Percentiles rank a stretch among this genome's conserved stretches.
Evolutionary conservation across 768 basidiomycete genomes (phyloP).

Genomic region (Podaxis sp.): DNA sequence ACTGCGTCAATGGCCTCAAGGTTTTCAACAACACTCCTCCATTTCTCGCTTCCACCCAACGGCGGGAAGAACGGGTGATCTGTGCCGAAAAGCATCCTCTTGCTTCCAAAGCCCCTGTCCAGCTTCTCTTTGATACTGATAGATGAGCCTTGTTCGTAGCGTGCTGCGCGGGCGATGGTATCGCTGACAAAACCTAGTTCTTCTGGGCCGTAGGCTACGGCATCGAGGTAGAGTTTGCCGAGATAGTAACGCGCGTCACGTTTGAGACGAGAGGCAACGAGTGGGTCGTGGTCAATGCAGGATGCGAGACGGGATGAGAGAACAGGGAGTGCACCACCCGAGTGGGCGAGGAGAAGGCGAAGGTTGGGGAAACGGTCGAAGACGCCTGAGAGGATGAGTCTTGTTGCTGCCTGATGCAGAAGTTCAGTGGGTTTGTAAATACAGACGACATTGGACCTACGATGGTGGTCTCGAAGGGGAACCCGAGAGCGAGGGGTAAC

Average conservation of each 20-base stretch:
- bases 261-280: conserved; percentile 66
- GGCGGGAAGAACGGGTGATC: conserved; percentile 94
- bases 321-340: conserved; percentile 79
- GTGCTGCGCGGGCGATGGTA: conserved; percentile 55
- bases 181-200: conserved; percentile 78
- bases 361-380: conserved; percentile 76
- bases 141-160: conserved; percentile 36
- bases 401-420: conserved; percentile 54
- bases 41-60: conserved; percentile 58
- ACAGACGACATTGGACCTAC: conserved; percentile 39
- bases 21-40: conserved; percentile 85
- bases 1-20: conserved; percentile 72
- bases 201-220: conserved; percentile 85
- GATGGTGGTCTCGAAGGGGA: conserved; percentile 87
- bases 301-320: conserved; percentile 82
- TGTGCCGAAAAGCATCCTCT: conserved; percentile 74
- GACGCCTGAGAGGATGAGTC: conserved; percentile 76
- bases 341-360: conserved; percentile 79
- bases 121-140: conserved; percentile 13
- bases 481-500: conserved; percentile 80
- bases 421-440: conserved; percentile 7
- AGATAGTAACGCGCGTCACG: conserved; percentile 85
- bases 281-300: conserved; percentile 82
- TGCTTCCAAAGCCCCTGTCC: conserved; percentile 44
- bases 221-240: conserved; percentile 76